These are phyloP conservation scores for Colletotrichum melonis DNA, from an alignment of 2,329 filamentous ascomycete genomes.

Conservation along the genomic window DNA sequence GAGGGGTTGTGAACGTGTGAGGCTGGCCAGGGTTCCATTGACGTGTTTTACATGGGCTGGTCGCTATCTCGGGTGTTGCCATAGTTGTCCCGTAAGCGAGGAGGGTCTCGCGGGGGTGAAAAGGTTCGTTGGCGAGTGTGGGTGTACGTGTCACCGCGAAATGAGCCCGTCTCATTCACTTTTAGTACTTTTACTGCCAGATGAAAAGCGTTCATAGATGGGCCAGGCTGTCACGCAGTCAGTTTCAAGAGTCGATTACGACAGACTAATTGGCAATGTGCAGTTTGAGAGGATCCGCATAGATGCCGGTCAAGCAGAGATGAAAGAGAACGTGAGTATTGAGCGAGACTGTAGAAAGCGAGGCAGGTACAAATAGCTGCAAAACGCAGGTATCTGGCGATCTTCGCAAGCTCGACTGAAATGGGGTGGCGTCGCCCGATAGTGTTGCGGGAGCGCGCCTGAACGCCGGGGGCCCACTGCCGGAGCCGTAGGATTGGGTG, in stretches of 20 bases:
- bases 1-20: not conserved
- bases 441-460: not conserved
- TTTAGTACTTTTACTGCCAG: not conserved
- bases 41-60: slow-evolving; percentile 3
- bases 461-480: not conserved
- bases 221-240: not conserved
- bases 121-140: not conserved
- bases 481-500: not conserved
- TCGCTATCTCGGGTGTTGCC: not conserved
- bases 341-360: too few species aligned
- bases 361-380: not conserved
- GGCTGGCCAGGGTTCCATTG: not conserved
- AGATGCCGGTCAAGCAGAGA: not conserved
- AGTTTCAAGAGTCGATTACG: not conserved
- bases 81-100: not conserved
- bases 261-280: not conserved
- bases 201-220: not conserved
- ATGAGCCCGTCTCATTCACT: not conserved
- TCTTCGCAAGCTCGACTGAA: slow-evolving; percentile 19
- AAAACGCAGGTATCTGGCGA: not conserved
- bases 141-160: not conserved
- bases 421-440: slow-evolving; percentile 11
- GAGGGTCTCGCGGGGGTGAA: not conserved
- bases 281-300: not conserved
- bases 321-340: not conserved